Percentiles rank a stretch among this genome's conserved stretches.
Evolutionary conservation across 1,284 basidiomycete species (phyloP).

Genomic region (Afroboletus lepidellus): DNA sequence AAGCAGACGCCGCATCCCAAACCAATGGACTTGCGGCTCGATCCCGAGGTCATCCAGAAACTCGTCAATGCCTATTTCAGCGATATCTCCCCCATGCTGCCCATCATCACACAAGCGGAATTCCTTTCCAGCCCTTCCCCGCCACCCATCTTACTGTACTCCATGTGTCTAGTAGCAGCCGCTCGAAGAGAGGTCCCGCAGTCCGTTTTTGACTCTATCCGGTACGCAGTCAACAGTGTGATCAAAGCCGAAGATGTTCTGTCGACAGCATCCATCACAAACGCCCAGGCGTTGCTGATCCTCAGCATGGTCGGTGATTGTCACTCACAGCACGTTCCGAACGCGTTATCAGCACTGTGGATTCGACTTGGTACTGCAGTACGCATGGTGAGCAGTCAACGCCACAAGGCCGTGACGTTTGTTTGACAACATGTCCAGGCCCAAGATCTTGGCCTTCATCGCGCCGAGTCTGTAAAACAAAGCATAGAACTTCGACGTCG

Average conservation of each 20-base stretch:
- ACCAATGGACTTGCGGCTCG: slow-evolving; percentile 65
- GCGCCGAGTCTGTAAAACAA: slow-evolving; percentile 78
- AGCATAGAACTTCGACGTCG: slow-evolving; percentile 80
- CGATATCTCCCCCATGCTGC: slow-evolving; percentile 81
- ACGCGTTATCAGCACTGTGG: slow-evolving; percentile 75
- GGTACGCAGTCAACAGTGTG: slow-evolving; percentile 81
- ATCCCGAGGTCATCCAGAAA: slow-evolving; percentile 76
- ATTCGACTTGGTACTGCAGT: slow-evolving; percentile 75
- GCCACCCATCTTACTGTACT: slow-evolving; percentile 82
- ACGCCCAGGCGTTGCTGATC: slow-evolving; percentile 88
- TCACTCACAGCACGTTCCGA: slow-evolving; percentile 77
- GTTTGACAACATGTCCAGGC: slow-evolving; percentile 50
- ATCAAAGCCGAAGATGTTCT: slow-evolving; percentile 90
- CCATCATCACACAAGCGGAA: slow-evolving; percentile 84
- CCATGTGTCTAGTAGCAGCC: slow-evolving; percentile 90
- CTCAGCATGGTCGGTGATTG: slow-evolving; percentile 78
- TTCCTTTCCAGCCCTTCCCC: slow-evolving; percentile 77
- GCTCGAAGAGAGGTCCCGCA: slow-evolving; percentile 82
- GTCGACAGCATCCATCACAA: slow-evolving; percentile 81
- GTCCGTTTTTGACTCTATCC: slow-evolving; percentile 79
- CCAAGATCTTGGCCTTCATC: slow-evolving; percentile 89
- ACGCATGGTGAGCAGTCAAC: slow-evolving; percentile 69
- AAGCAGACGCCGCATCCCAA: slow-evolving; percentile 55
- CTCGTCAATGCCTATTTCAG: slow-evolving; percentile 91
- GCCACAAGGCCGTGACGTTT: not conserved